A percentile compares a stretch with the other conserved stretches of the same genome.
These are phyloP conservation scores for Apiospora aurea DNA, from an alignment of 2,329 filamentous ascomycete species.

Conservation along the genomic window DNA sequence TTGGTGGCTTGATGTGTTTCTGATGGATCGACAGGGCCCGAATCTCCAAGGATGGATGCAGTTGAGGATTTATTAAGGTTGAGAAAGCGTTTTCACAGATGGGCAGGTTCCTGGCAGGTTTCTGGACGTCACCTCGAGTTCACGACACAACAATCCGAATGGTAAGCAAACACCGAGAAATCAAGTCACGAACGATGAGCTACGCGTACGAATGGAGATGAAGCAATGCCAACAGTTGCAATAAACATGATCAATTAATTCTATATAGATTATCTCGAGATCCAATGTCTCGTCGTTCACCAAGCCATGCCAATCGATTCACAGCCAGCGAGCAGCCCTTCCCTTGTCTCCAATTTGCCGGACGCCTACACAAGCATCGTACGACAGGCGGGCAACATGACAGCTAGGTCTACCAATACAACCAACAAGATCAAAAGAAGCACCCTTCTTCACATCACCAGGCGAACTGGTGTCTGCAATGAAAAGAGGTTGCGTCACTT, in stretches of 20 bases:
- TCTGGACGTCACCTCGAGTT: slow-evolving; percentile 2
- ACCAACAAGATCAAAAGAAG: neutral
- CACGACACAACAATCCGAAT: neutral
- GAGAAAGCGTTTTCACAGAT: slow-evolving; percentile 1
- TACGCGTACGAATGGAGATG: neutral
- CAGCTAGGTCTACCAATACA: neutral
- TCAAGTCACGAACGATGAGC: neutral
- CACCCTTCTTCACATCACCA: slow-evolving; percentile 63
- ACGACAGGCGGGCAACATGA: fast-evolving
- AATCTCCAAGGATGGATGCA: neutral
- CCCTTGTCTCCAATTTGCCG: neutral
- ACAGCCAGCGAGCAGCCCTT: neutral
- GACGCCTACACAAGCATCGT: too few relatives aligned
- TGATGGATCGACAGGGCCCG: slow-evolving; percentile 25
- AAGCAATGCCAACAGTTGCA: neutral
- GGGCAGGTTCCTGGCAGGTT: slow-evolving; percentile 13
- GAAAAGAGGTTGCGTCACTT: slow-evolving; percentile 74
- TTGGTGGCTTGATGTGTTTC: neutral
- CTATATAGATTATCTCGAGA: neutral
- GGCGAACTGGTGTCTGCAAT: slow-evolving; percentile 61
- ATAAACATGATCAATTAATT: neutral
- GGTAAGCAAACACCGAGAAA: neutral
- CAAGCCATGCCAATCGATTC: neutral
- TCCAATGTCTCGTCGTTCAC: neutral
- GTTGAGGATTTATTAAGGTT: slow-evolving; percentile 5